Percentiles rank a stretch among this genome's conserved stretches.
Conservation (phyloP, 108 stramenopile species). For the Nannochloropsis oceanica region DNA sequence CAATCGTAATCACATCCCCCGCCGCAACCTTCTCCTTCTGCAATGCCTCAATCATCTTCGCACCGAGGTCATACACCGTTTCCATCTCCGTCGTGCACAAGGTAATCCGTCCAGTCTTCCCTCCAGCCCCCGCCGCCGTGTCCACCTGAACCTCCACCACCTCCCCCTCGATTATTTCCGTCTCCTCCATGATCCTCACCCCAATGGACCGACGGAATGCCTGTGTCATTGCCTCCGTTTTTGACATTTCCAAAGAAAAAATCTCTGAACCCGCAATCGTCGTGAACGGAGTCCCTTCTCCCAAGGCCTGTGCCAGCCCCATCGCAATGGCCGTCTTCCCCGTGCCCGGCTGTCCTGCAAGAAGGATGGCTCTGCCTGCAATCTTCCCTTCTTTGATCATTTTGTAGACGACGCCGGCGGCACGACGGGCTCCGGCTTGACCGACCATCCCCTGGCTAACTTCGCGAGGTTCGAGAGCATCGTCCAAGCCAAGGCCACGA, state of each 20-base stretch:
- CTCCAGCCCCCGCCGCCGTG: constrained; percentile 47
- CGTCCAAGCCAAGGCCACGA: constrained; percentile 88
- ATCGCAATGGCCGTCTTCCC: constrained; percentile 84
- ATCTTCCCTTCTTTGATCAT: constrained; percentile 73
- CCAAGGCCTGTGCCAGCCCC: constrained; percentile 72
- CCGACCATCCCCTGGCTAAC: constrained; percentile 57
- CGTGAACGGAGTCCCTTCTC: constrained; percentile 87
- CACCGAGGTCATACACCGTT: constrained; percentile 92
- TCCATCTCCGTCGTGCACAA: constrained; percentile 99
- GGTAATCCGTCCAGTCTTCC: constrained; percentile 84
- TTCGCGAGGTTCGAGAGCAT: constrained; percentile 70
- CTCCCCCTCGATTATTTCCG: constrained; percentile 97
- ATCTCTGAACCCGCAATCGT: constrained; percentile 90
- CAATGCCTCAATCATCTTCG: constrained; percentile 98
- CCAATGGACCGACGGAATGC: constrained; percentile 61
- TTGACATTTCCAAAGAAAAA: constrained; percentile 90
- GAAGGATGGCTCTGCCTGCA: constrained; percentile 68
- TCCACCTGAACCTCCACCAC: constrained; percentile 98
- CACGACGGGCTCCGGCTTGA: constrained; percentile 40
- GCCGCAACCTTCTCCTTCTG: constrained; percentile 89
- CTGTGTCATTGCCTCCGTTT: constrained; percentile 99
- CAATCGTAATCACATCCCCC: constrained; percentile 98
- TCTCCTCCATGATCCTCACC: constrained; percentile 84
- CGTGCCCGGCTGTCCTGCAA: constrained; percentile 75
- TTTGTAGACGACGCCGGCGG: constrained; percentile 61